Base-by-base conservation (phyloP, 768 basidiomycete genomes). In the Boletus pseudo-olivaceus region DNA sequence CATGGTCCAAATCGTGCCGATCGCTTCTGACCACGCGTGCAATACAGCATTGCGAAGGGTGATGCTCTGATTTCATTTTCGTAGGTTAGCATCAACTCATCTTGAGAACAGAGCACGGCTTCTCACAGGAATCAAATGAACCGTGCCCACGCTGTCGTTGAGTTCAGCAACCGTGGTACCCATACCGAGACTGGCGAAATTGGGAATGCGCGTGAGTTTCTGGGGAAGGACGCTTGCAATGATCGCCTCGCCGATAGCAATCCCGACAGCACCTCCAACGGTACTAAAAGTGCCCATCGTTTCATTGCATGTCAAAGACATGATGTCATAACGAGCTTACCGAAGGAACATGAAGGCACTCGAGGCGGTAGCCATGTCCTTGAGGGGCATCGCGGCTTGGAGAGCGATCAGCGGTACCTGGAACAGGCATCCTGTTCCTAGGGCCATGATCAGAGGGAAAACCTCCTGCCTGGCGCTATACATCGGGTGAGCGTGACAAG, bases 371-470 rank as follows among this genome's bases (percentile, higher is more conserved):
- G 90, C 89, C 89, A 93, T 90, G 58, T 93, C 89, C 61, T 83
- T 85, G 15, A 90, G 62, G 0, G 92, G 92, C 90, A 94, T 94
- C 1, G 90, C 85, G 1, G 90, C 88, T 71, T 93, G 91, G 14
- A 93, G 70, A 14, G 78, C 87, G 47, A 91, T 82, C 7, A 90
- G 70, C 0, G 88, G 89, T 5, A 73, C 64, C 73, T 84, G 82
- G 75, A 88, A 88, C 47, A 91, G 67, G 58, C 76, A 79, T 2
- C 88, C 88, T 14, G 82, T 63, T 1, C 88, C 89, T 4, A 84
- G 14, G 7, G 85, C 79, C n/a, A 85, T 76, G 30, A 93, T 70
- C 14, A 92, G 67, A 5, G 85, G 84, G 61, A 77, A 88, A 7
- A 91, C 30, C 9, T 80, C 81, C 65, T 87, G 81, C 58, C 75